phyloP scores from a whole-genome alignment of 1,139 yeast species.

The Suhomyces terraborum region DNA sequence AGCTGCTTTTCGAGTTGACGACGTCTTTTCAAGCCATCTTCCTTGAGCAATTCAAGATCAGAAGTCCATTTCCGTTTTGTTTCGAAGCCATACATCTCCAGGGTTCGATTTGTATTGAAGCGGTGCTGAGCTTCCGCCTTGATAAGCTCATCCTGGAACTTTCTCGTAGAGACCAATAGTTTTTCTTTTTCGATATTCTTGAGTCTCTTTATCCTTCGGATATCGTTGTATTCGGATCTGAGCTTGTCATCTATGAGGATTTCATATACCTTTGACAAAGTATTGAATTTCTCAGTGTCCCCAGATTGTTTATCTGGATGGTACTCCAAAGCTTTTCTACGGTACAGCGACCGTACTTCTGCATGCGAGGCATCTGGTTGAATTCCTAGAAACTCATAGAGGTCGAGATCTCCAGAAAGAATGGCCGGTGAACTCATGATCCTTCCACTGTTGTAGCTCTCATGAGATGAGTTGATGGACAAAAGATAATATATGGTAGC shows the following conservation, averaged over 20 bases:
- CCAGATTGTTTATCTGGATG: slow-evolving; percentile 54
- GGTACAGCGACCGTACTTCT: slow-evolving; percentile 23
- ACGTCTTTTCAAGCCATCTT: slow-evolving; percentile 34
- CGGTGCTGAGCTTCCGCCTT: slow-evolving; percentile 28
- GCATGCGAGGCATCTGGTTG: slow-evolving; percentile 20
- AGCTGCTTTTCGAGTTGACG: slow-evolving; percentile 24
- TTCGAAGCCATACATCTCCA: slow-evolving; percentile 8
- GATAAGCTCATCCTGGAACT: slow-evolving; percentile 38
- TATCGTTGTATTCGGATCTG: slow-evolving; percentile 39
- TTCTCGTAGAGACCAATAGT: slow-evolving; percentile 29
- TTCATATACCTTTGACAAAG: slow-evolving; percentile 40
- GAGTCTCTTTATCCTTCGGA: slow-evolving; percentile 22
- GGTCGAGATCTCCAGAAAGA: slow-evolving; percentile 34
- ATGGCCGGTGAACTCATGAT: slow-evolving; percentile 18
- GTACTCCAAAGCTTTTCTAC: slow-evolving; percentile 24
- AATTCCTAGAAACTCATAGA: slow-evolving; percentile 37
- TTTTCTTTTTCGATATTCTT: slow-evolving; percentile 19
- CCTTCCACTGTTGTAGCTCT: too few species aligned
- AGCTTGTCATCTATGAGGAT: slow-evolving; percentile 37
- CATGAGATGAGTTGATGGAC: too few species aligned
- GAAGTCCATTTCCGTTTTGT: slow-evolving; percentile 15
- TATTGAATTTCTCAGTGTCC: slow-evolving; percentile 39
- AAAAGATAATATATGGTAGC: not conserved
- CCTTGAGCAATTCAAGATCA: slow-evolving; percentile 32
- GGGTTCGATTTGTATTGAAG: slow-evolving; percentile 8